A percentile compares a stretch with the other conserved stretches of the same genome.
These are phyloP conservation scores for Saccharomycopsis babjevae DNA, from an alignment of 805 yeast genomes.

Conservation along the genomic window DNA sequence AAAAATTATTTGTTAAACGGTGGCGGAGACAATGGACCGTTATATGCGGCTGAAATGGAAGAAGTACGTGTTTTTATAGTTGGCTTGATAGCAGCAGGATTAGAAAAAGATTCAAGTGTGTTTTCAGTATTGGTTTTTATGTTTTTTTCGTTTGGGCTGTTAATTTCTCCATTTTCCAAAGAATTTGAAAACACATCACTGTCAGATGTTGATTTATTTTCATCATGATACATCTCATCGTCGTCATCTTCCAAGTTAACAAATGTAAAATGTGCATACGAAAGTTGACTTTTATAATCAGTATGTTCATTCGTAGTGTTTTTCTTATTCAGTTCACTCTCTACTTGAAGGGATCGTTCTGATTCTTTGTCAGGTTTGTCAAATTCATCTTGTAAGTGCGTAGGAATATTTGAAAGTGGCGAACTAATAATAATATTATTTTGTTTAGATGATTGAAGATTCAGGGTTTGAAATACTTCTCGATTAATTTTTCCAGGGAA, in stretches of 20 bases:
- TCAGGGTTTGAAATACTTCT: neutral
- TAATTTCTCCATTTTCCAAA: too few species aligned
- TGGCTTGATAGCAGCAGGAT: neutral
- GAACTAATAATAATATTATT: neutral
- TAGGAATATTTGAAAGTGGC: neutral
- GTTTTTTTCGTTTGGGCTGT: too few species aligned
- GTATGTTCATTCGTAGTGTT: neutral
- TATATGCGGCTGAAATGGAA: neutral
- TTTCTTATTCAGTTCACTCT: neutral
- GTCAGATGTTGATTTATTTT: neutral
- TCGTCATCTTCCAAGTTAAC: neutral
- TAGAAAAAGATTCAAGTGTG: neutral
- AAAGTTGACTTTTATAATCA: neutral
- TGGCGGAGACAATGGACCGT: neutral
- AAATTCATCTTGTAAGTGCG: neutral
- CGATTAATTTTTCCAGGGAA: neutral
- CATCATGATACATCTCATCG: neutral
- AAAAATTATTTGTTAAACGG: neutral
- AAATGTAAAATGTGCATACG: neutral
- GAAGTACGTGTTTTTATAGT: neutral
- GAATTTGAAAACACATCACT: neutral
- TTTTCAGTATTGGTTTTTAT: too few species aligned
- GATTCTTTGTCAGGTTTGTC: neutral
- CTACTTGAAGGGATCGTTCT: neutral
- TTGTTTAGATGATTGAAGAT: neutral